Evolutionary conservation across 192 early-diverging fungal genomes (phyloP).

Genomic region (Coemansia sp.): DNA sequence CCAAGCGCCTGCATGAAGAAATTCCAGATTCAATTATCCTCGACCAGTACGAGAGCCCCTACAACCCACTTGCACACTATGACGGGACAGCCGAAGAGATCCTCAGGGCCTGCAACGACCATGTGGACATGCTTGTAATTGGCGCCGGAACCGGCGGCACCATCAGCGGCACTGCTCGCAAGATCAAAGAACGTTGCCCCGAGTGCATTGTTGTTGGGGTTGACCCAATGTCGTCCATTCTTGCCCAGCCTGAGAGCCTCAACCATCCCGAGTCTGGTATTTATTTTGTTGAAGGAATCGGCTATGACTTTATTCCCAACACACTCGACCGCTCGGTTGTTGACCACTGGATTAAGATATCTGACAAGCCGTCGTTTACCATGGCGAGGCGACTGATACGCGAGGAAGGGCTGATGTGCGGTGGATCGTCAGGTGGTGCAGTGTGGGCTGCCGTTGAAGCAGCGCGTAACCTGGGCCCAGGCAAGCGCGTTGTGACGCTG

Average conservation of each 20-base stretch:
- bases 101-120: conserved; percentile 73
- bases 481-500: conserved; percentile 92
- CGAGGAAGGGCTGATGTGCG: conserved; percentile 95
- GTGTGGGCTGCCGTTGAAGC: conserved; percentile 85
- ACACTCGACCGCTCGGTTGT: conserved; percentile 81
- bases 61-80: conserved; percentile 99
- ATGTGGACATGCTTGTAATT: conserved; percentile 95
- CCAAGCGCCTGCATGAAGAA: conserved; percentile 87
- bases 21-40: conserved; percentile 96
- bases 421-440: conserved; percentile 94
- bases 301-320: conserved; percentile 98
- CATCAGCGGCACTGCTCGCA: conserved; percentile 90
- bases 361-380: conserved; percentile 93
- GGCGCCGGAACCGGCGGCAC: conserved; percentile 97
- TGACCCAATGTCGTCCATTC: conserved; percentile 92
- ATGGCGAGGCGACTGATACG: conserved; percentile 95
- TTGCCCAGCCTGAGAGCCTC: conserved; percentile 83
- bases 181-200: conserved; percentile 94
- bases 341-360: conserved; percentile 96
- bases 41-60: conserved; percentile 95
- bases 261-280: conserved; percentile 64
- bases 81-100: conserved; percentile 89
- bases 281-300: conserved; percentile 98
- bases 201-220: conserved; percentile 83
- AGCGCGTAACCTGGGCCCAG: conserved; percentile 79